These are phyloP conservation scores for Dentipellis sp. DNA, from an alignment of 768 basidiomycete genomes.

Conservation along the genomic window DNA sequence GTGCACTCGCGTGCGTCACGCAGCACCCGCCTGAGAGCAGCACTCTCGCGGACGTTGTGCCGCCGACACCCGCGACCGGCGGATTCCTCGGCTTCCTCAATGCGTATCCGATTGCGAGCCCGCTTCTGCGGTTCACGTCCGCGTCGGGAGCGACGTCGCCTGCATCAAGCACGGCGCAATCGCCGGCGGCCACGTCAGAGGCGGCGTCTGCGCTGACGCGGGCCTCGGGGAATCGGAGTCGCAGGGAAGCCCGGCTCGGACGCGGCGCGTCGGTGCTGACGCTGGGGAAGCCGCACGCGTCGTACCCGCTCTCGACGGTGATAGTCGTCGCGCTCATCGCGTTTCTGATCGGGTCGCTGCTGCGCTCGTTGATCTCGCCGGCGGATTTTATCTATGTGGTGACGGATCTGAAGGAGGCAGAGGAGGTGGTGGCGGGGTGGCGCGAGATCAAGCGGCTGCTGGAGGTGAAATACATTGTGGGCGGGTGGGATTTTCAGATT, in stretches of 20 bases:
- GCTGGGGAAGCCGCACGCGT: conserved; percentile 7
- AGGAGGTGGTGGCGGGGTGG: conserved; percentile 55
- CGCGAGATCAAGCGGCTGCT: conserved; percentile 75
- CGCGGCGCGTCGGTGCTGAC: not conserved
- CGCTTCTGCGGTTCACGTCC: conserved; percentile 42
- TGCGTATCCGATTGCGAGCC: conserved; percentile 41
- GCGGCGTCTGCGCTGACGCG: conserved; percentile 10
- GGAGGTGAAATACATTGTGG: conserved; percentile 72
- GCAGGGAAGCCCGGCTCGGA: not conserved
- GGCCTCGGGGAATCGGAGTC: not conserved
- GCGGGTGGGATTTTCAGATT: conserved; percentile 85
- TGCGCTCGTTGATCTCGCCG: conserved; percentile 82
- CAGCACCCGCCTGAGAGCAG: conserved; percentile 15
- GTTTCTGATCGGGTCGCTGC: conserved; percentile 84
- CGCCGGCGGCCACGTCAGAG: conserved; percentile 9
- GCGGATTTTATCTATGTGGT: conserved; percentile 86
- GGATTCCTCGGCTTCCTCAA: conserved; percentile 55
- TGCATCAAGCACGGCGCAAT: conserved; percentile 1
- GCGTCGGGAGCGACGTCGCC: conserved; percentile 11
- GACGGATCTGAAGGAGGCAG: conserved; percentile 43
- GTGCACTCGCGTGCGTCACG: not conserved
- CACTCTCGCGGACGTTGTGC: conserved; percentile 12
- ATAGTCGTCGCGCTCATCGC: conserved; percentile 77
- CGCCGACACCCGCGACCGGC: conserved; percentile 19
- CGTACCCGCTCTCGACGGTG: conserved; percentile 44